Conservation (phyloP, 805 yeast species). For the Suhomyces kilbournensis region DNA sequence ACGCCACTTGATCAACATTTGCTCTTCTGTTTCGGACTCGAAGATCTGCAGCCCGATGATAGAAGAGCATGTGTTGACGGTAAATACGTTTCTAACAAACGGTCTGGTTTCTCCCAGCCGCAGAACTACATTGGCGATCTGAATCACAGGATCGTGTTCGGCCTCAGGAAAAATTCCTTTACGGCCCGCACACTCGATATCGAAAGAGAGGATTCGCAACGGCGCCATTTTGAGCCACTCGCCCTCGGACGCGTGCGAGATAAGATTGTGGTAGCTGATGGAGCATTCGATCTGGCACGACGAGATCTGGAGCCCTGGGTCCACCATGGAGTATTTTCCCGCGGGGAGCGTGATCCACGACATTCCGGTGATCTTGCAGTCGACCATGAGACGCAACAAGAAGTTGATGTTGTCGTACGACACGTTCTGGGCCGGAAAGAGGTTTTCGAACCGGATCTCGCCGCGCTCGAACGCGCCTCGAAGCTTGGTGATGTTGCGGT, state of each 20-base stretch:
- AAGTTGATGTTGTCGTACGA: slow-evolving; percentile 91
- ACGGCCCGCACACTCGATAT: slow-evolving; percentile 98
- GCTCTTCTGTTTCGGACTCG: slow-evolving; percentile 70
- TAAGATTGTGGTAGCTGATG: slow-evolving; percentile 62
- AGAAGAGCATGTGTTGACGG: slow-evolving; percentile 86
- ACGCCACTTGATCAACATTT: slow-evolving; percentile 82
- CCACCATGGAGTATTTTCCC: slow-evolving; percentile 56
- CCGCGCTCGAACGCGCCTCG: slow-evolving; percentile 85
- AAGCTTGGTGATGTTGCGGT: slow-evolving; percentile 62
- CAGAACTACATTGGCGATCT: slow-evolving; percentile 93
- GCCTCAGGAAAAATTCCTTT: slow-evolving; percentile 97
- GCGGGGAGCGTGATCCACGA: slow-evolving; percentile 92
- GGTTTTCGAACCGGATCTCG: slow-evolving; percentile 59
- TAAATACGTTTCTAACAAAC: slow-evolving; percentile 90
- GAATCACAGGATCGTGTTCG: slow-evolving; percentile 88
- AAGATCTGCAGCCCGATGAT: slow-evolving; percentile 91
- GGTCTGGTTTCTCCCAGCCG: slow-evolving; percentile 82
- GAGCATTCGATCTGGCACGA: slow-evolving; percentile 83
- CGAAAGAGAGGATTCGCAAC: slow-evolving; percentile 86
- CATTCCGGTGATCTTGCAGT: slow-evolving; percentile 92
- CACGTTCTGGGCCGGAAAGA: slow-evolving; percentile 58
- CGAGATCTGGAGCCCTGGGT: slow-evolving; percentile 47
- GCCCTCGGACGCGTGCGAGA: slow-evolving; percentile 87
- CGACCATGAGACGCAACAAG: slow-evolving; percentile 83
- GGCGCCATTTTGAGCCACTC: slow-evolving; percentile 95